These are phyloP conservation scores for Colletotrichum acutatum DNA, from an alignment of 2,329 filamentous ascomycete species.

Conservation along the genomic window DNA sequence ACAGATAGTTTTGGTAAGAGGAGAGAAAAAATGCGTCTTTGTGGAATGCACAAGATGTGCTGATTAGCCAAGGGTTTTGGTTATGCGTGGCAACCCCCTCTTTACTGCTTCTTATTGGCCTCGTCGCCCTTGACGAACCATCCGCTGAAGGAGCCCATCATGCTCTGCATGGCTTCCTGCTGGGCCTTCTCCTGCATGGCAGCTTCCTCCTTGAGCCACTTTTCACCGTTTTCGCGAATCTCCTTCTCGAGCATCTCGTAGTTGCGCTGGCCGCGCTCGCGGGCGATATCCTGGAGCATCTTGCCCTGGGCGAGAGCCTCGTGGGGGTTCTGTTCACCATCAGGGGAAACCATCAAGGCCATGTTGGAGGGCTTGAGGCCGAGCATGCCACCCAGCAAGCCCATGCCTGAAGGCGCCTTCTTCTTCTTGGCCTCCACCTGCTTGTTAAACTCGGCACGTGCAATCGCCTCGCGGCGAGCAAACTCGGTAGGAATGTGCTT, in stretches of 20 bases:
- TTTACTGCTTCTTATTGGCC: conserved; percentile 35
- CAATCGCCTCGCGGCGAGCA: conserved; percentile 84
- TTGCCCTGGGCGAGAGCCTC: conserved; percentile 92
- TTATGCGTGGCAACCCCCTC: not conserved
- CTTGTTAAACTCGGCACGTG: conserved; percentile 86
- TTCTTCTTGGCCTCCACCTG: conserved; percentile 76
- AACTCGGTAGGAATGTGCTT: conserved; percentile 92
- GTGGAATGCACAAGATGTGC: conserved; percentile 17
- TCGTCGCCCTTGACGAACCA: conserved; percentile 54
- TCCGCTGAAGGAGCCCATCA: conserved; percentile 82
- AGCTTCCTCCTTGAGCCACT: conserved; percentile 95
- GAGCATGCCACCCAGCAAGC: conserved; percentile 76
- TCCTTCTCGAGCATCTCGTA: conserved; percentile 91
- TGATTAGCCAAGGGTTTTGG: conserved; percentile 8
- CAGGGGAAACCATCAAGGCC: conserved; percentile 68
- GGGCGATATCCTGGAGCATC: conserved; percentile 95
- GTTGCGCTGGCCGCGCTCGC: conserved; percentile 89
- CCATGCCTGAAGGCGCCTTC: conserved; percentile 68
- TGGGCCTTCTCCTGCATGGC: conserved; percentile 88
- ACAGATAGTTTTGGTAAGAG: conserved; percentile 31
- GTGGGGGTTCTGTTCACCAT: conserved; percentile 76
- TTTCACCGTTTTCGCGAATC: conserved; percentile 92
- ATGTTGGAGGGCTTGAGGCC: conserved; percentile 80
- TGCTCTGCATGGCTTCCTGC: conserved; percentile 90
- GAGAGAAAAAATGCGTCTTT: conserved; percentile 22